Base-by-base conservation (phyloP, 108 stramenopile genomes). In the Mediolabrus comicus region DNA sequence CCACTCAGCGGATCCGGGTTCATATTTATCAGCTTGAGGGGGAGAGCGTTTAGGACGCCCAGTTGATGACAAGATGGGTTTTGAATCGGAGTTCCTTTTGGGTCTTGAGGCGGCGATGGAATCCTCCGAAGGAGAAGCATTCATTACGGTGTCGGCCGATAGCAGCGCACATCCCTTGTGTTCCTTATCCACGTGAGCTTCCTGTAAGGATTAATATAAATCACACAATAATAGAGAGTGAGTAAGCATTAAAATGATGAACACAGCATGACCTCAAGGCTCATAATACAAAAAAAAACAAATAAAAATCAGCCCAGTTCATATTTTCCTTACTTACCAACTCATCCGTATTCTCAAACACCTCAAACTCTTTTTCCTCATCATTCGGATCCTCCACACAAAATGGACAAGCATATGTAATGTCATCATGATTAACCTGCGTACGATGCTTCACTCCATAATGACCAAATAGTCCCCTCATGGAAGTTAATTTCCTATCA, bases 381-480 rank as follows among this genome's bases (percentile, higher is more conserved):
- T 49, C 46, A 19, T 49, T 49, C 46, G 22, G 22, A 49, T 49
- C 46, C 29, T 22, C 14, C 39, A 39, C 22, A 39, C 60, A 61
- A 61, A 38, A 61, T 19, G 60, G 60, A 38, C 60, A 61, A 35
- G 36, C 60, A 61, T 61, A 61, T 9, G 38, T 27, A 61, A 61
- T 61, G 19, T 61, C 38, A 9, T 61, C 60, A 38, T 61, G 60
- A 39, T 61, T 38, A 2, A 61, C 26, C 36, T 41, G 24, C 9
- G 34, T 61, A n/a, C 60, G 19, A 49, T 49, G 46, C 7, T 49
- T 49, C 4, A 49, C 46, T 16, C 56, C 56, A 57, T 57, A 74
- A 59, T 74, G 72, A 14, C 63, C 63, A 31, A 17, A 25, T 2
- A 74, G 43, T 25, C 70, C 70, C 24, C 33, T 32, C 33, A 54